phyloP scores from a whole-genome alignment of 768 basidiomycete species.

The Ramaria sp. region DNA sequence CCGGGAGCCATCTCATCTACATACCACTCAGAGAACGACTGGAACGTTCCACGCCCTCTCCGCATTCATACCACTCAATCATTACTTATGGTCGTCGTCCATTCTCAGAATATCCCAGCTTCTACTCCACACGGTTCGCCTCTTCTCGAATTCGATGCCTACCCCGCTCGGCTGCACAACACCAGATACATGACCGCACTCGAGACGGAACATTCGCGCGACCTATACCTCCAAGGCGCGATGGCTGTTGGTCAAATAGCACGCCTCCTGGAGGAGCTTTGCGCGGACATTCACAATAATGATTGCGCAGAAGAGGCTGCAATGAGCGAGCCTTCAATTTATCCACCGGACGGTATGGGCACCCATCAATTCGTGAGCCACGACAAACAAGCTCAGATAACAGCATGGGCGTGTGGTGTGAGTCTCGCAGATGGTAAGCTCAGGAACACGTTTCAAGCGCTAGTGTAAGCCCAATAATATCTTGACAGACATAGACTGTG shows the following conservation, averaged over 20 bases:
- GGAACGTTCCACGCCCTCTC: background rate
- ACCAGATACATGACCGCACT: background rate
- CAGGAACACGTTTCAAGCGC: too few relatives aligned
- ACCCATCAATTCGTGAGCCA: background rate
- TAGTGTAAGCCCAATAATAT: too few relatives aligned
- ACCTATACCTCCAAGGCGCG: background rate
- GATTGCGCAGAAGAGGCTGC: too few relatives aligned
- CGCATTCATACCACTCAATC: background rate
- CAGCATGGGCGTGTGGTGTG: background rate
- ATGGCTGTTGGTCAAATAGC: background rate
- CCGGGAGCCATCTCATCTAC: background rate
- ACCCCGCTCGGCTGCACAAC: background rate
- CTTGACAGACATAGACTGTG: background rate
- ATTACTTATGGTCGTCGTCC: background rate
- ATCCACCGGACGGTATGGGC: background rate
- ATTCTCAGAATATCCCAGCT: background rate
- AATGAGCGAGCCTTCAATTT: too few relatives aligned
- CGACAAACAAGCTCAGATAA: background rate
- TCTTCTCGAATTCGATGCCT: background rate
- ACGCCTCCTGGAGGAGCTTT: background rate
- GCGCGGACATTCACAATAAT: background rate
- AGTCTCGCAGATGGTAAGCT: background rate
- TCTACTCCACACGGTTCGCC: background rate
- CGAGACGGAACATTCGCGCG: background rate
- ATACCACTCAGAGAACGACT: background rate